phyloP scores from a whole-genome alignment of 495 filamentous ascomycete species.

The Talaromyces trachyspermus region DNA sequence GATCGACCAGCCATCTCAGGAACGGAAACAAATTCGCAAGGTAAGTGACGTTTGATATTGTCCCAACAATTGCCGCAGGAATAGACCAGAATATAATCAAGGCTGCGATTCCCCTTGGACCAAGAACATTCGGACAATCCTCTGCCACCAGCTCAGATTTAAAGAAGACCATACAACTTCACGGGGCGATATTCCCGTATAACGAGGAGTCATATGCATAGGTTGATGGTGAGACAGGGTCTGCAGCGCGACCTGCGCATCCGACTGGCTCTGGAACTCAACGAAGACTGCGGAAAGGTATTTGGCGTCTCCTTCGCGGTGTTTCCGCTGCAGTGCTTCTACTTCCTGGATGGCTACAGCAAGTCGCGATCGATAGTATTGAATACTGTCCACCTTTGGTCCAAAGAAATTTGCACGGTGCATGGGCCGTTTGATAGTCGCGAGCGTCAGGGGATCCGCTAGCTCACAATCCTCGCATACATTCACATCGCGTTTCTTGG shows the following conservation, averaged over 20 bases:
- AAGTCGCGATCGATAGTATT: conserved; percentile 71
- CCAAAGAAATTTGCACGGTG: conserved; percentile 49
- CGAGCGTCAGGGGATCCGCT: conserved; percentile 39
- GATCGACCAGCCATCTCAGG: conserved; percentile 59
- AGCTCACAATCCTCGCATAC: conserved; percentile 32
- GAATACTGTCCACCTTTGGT: conserved; percentile 77
- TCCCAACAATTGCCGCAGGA: conserved; percentile 72
- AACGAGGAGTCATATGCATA: conserved; percentile 78
- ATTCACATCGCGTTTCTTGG: conserved; percentile 21
- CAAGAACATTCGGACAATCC: conserved; percentile 57
- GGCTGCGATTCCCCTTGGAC: conserved; percentile 62
- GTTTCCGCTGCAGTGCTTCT: conserved; percentile 52
- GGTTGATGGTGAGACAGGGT: conserved; percentile 76
- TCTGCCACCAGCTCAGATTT: conserved; percentile 76
- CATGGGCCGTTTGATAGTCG: conserved; percentile 44
- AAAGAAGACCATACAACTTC: conserved; percentile 83
- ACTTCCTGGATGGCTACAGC: conserved; percentile 62
- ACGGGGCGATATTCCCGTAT: conserved; percentile 65
- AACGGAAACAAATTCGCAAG: conserved; percentile 54
- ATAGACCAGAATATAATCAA: conserved; percentile 90
- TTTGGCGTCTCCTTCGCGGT: conserved; percentile 36
- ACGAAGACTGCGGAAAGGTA: conserved; percentile 69
- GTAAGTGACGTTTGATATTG: conserved; percentile 71
- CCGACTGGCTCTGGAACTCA: conserved; percentile 70
- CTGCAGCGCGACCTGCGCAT: conserved; percentile 76